These are phyloP conservation scores for Dichotomocladium elegans DNA, from an alignment of 371 early-diverging fungal species.

Conservation along the genomic window DNA sequence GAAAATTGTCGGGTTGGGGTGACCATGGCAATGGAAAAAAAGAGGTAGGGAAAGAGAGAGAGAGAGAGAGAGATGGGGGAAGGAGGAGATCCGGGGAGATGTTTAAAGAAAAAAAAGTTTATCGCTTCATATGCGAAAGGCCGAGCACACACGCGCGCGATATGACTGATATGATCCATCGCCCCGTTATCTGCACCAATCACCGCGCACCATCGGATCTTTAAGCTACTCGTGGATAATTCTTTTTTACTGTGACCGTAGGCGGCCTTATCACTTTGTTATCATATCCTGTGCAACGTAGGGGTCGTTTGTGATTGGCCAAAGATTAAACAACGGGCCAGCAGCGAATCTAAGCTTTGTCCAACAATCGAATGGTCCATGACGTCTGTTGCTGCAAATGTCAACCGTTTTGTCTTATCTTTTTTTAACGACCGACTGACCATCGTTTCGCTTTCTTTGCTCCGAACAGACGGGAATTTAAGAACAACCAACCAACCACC, in stretches of 20 bases:
- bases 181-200: conserved; percentile 27
- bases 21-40: not conserved
- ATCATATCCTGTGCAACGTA: not conserved
- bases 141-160: no score
- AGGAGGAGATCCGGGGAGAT: conserved; percentile 1
- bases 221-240: not conserved
- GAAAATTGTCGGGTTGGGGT: conserved; percentile 2
- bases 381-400: not conserved
- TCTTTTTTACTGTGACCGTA: not conserved
- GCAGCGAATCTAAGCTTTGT: no score
- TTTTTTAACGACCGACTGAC: no score
- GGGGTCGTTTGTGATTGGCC: not conserved
- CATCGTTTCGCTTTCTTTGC: no score
- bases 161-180: not conserved
- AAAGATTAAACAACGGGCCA: conserved; percentile 5
- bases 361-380: no score
- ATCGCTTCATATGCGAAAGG: conserved; percentile 1
- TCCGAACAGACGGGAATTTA: no score
- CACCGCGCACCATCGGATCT: conserved; percentile 23
- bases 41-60: not conserved
- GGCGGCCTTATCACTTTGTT: conserved; percentile 3
- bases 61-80: not conserved
- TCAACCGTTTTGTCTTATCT: no score
- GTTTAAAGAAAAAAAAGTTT: conserved; percentile 1
- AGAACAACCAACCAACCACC: no score